A percentile compares a stretch with the other conserved stretches of the same genome.
Conservation (phyloP, 139 green algal genomes). For the Dunaliella sp. region DNA sequence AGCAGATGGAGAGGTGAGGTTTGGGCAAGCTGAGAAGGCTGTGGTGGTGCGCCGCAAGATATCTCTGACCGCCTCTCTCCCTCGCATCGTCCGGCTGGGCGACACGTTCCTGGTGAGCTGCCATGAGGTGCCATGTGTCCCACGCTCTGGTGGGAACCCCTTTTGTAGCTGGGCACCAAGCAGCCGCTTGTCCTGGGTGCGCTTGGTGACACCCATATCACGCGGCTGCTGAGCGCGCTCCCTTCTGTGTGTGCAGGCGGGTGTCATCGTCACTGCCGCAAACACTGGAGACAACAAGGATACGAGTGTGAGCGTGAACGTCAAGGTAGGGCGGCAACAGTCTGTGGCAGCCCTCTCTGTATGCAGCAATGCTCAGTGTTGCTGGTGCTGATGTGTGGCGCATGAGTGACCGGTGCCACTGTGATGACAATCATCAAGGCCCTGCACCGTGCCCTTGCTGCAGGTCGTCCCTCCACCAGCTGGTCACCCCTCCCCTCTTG, state of each 20-base stretch:
- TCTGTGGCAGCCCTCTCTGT: too few relatives aligned
- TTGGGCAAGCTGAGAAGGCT: conserved; percentile 36
- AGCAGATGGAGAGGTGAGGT: not conserved
- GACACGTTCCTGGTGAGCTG: conserved; percentile 57
- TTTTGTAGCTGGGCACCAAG: not conserved
- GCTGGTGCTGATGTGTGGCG: too few relatives aligned
- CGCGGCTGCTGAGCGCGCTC: not conserved
- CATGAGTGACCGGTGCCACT: too few relatives aligned
- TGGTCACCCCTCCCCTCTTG: too few relatives aligned
- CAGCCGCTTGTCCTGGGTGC: too few relatives aligned
- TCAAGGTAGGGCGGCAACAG: too few relatives aligned
- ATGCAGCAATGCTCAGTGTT: too few relatives aligned
- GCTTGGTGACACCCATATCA: too few relatives aligned
- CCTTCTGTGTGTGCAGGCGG: conserved; percentile 1
- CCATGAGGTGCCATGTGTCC: too few relatives aligned
- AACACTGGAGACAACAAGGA: not conserved
- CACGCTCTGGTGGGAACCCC: not conserved
- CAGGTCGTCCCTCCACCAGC: too few relatives aligned
- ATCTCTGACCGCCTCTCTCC: conserved; percentile 56
- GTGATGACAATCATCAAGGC: not conserved
- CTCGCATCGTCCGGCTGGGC: conserved; percentile 54
- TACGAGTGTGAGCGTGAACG: too few relatives aligned
- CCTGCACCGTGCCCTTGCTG: not conserved
- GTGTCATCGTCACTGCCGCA: conserved; percentile 8
- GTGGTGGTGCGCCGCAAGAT: conserved; percentile 51